A percentile compares a stretch with the other conserved stretches of the same genome.
phyloP scores from a whole-genome alignment of 805 yeast genomes.

The Komagataella phaffii region DNA sequence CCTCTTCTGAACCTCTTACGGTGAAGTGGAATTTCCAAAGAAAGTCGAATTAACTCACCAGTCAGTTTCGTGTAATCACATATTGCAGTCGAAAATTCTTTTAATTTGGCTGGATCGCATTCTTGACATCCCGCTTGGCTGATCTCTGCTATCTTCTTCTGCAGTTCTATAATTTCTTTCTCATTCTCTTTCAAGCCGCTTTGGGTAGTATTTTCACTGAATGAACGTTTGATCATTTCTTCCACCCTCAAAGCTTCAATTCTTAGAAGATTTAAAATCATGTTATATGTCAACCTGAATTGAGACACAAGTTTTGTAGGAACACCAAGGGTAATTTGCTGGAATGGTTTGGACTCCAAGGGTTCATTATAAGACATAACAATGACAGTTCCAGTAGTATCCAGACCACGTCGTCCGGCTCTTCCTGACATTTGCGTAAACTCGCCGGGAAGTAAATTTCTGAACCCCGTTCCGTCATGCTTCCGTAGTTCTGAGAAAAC shows the following conservation, averaged over 20 bases:
- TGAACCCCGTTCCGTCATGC: constrained; percentile 78
- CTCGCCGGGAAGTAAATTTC: constrained; percentile 87
- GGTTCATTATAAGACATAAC: constrained; percentile 75
- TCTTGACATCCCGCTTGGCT: constrained; percentile 13
- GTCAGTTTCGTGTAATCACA: constrained; percentile 31
- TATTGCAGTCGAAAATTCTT: constrained; percentile 28
- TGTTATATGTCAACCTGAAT: constrained; percentile 87
- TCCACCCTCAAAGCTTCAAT: constrained; percentile 95
- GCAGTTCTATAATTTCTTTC: constrained; percentile 40
- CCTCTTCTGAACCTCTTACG: constrained; percentile 38
- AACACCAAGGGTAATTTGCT: constrained; percentile 73
- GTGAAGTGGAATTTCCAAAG: constrained; percentile 32
- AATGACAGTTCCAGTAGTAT: constrained; percentile 87
- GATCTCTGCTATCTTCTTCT: constrained; percentile 16
- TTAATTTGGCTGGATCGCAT: constrained; percentile 24
- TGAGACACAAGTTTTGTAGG: constrained; percentile 88
- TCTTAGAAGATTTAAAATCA: constrained; percentile 83
- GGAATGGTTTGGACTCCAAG: constrained; percentile 40
- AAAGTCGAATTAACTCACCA: constrained; percentile 29
- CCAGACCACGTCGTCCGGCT: constrained; percentile 96
- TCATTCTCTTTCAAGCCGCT: constrained; percentile 79
- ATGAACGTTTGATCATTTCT: constrained; percentile 94
- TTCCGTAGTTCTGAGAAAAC: constrained; percentile 77
- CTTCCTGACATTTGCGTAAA: constrained; percentile 99
- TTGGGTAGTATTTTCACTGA: constrained; percentile 83